phyloP scores from a whole-genome alignment of 2,329 filamentous ascomycete genomes.

The Xylariaceae sp. region DNA sequence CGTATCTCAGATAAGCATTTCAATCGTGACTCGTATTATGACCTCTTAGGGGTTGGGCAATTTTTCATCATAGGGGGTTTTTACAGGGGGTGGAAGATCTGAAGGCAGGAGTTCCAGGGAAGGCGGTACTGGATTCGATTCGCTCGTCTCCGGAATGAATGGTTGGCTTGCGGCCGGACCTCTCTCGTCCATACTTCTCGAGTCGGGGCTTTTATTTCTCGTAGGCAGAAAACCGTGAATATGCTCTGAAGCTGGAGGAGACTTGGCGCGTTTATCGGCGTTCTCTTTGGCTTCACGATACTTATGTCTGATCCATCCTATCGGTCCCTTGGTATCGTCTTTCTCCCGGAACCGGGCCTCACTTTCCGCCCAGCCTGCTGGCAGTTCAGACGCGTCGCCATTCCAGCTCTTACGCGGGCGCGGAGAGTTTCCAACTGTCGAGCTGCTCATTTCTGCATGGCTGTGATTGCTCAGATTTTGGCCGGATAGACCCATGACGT shows the following conservation, averaged over 20 bases:
- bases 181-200: slow-evolving; percentile 38
- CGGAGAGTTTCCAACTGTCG: slow-evolving; percentile 59
- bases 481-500: slow-evolving; percentile 41
- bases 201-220: slow-evolving; percentile 45
- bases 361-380: slow-evolving; percentile 36
- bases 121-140: slow-evolving; percentile 11
- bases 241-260: slow-evolving; percentile 46
- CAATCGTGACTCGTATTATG: slow-evolving; percentile 14
- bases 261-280: slow-evolving; percentile 51
- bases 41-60: slow-evolving; percentile 23
- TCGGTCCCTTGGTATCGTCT: slow-evolving; percentile 47
- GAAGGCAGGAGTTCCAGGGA: slow-evolving; percentile 28
- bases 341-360: slow-evolving; percentile 36
- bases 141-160: slow-evolving; percentile 8
- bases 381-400: slow-evolving; percentile 46
- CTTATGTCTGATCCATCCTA: slow-evolving; percentile 56
- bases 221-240: slow-evolving; percentile 32
- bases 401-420: slow-evolving; percentile 45
- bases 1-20: slow-evolving; percentile 13
- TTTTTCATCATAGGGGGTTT: slow-evolving; percentile 26
- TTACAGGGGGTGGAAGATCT: slow-evolving; percentile 26
- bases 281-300: slow-evolving; percentile 55
- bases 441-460: slow-evolving; percentile 60
- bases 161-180: slow-evolving; percentile 9
- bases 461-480: slow-evolving; percentile 54